phyloP scores from a whole-genome alignment of 257 asterid species.

The Apocynum venetum region DNA sequence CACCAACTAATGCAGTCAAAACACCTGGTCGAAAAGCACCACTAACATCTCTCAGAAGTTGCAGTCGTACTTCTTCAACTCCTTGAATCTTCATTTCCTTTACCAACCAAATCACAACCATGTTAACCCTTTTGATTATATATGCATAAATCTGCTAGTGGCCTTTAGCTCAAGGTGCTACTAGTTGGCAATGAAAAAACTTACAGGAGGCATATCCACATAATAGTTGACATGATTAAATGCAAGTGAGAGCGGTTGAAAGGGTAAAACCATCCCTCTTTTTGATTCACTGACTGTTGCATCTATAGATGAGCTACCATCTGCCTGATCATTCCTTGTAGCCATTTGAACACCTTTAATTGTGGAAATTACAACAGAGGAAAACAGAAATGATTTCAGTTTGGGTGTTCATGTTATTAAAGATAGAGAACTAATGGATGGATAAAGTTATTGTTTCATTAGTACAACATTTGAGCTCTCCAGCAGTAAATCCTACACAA shows the following conservation, averaged over 20 bases:
- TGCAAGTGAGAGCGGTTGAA: conserved; percentile 71
- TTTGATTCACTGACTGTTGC: conserved; percentile 29
- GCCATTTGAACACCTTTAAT: conserved; percentile 43
- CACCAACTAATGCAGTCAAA: conserved; percentile 78
- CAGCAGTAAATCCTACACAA: too few species aligned
- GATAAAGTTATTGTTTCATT: too few species aligned
- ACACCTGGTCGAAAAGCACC: conserved; percentile 84
- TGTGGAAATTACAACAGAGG: too few species aligned
- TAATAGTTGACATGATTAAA: conserved; percentile 70
- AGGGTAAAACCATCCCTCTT: conserved; percentile 78
- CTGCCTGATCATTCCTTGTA: conserved; percentile 18
- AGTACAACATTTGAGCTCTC: too few species aligned
- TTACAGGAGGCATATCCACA: conserved; percentile 86
- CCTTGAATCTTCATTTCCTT: conserved; percentile 73
- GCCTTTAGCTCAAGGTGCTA: background rate
- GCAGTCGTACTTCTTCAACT: conserved; percentile 51
- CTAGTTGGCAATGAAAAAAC: conserved; percentile 7
- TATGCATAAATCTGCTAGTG: background rate
- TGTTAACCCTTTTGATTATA: background rate
- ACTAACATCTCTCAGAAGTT: conserved; percentile 63
- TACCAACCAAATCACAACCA: background rate
- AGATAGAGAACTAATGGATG: too few species aligned
- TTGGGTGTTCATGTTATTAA: too few species aligned
- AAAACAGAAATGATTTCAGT: too few species aligned
- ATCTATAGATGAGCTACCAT: conserved; percentile 7